These are phyloP conservation scores for Aureobasidium sp. DNA, from an alignment of 2,329 filamentous ascomycete genomes.

Conservation along the genomic window DNA sequence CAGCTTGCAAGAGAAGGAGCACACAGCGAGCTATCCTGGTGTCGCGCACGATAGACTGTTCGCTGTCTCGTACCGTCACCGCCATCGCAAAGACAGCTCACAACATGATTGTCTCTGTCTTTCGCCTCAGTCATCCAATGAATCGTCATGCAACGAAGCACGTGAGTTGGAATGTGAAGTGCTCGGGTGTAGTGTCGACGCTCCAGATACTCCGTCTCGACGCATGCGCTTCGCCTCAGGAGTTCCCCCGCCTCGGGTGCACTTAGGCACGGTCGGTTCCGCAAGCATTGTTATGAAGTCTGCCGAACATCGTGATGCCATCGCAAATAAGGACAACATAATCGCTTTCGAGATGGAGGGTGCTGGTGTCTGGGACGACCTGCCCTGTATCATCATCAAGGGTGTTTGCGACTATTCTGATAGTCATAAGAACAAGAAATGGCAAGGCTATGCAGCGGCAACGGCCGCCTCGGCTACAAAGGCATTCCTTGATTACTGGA, in stretches of 20 bases:
- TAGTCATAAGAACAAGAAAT: constrained; percentile 18
- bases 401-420: constrained; percentile 19
- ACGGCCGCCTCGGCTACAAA: constrained; percentile 16
- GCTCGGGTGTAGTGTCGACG: neutral
- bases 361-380: constrained; percentile 16
- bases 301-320: constrained; percentile 4
- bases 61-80: constrained; percentile 21
- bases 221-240: neutral
- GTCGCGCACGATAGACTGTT: constrained; percentile 21
- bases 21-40: constrained; percentile 19
- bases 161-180: neutral
- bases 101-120: neutral
- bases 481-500: constrained; percentile 12
- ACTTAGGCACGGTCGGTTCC: constrained; percentile 13
- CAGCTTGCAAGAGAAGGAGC: neutral
- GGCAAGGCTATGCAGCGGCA: constrained; percentile 18
- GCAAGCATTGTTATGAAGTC: constrained; percentile 12
- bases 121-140: neutral
- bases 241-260: neutral
- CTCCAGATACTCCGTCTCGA: neutral
- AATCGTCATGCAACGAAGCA: neutral
- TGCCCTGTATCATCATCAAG: constrained; percentile 17
- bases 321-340: neutral
- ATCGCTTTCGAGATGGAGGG: constrained; percentile 21
- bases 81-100: constrained; percentile 18